phyloP scores from a whole-genome alignment of 495 filamentous ascomycete genomes.

The Cercophora sp. region DNA sequence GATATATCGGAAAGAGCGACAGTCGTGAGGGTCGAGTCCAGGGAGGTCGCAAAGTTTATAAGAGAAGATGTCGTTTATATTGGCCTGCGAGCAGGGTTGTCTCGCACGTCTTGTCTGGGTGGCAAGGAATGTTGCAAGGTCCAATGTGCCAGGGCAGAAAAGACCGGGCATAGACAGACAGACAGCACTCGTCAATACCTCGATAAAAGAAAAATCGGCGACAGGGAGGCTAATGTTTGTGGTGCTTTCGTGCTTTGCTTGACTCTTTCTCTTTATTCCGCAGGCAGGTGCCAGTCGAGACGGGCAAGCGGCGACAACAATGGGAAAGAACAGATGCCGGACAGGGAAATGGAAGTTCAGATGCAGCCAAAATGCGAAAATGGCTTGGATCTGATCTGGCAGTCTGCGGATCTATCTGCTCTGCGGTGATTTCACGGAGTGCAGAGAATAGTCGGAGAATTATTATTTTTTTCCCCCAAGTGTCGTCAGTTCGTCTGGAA shows the following conservation, averaged over 20 bases:
- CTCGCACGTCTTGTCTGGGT: conserved; percentile 1
- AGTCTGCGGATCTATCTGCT: no score
- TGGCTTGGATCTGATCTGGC: conserved; percentile 6
- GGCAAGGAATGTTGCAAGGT: conserved; percentile 10
- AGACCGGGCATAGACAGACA: conserved; percentile 16
- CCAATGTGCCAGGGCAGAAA: conserved; percentile 14
- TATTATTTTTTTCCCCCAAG: conserved; percentile 1
- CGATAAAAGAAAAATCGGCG: conserved; percentile 30
- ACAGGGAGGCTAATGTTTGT: no score
- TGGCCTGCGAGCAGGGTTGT: conserved; percentile 11
- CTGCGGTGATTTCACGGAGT: not conserved
- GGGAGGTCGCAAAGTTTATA: conserved; percentile 14
- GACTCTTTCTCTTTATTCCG: conserved; percentile 33
- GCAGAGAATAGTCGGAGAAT: conserved; percentile 10
- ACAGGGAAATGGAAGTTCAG: conserved; percentile 33
- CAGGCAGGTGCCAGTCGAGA: conserved; percentile 15
- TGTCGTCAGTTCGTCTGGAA: not conserved
- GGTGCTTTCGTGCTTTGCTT: no score
- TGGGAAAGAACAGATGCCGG: conserved; percentile 24
- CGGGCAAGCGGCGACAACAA: conserved; percentile 24
- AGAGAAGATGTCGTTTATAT: conserved; percentile 20
- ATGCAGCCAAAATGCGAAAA: conserved; percentile 14
- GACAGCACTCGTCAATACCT: conserved; percentile 21
- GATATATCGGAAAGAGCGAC: conserved; percentile 4
- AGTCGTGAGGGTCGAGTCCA: not conserved